Evolutionary conservation across 2,329 filamentous ascomycete species (phyloP).

Genomic region (Cadophora sp.): DNA sequence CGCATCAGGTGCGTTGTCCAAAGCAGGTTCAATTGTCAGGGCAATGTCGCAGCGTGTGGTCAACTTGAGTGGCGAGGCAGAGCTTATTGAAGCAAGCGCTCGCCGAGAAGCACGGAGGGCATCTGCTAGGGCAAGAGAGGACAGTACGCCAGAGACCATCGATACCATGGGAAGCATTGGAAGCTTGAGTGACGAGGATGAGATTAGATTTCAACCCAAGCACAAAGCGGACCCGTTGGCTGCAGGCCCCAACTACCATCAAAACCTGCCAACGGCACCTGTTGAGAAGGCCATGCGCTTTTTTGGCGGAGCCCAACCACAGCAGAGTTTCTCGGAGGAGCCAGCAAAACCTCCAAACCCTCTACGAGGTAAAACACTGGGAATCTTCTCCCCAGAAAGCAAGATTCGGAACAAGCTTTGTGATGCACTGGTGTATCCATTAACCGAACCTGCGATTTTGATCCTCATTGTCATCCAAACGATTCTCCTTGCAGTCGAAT

Average conservation of each 20-base stretch:
- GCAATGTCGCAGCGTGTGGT: conserved; percentile 97
- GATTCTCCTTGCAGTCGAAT: conserved; percentile 85
- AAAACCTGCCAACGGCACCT: conserved; percentile 38
- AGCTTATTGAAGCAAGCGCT: conserved; percentile 73
- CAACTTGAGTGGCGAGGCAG: conserved; percentile 92
- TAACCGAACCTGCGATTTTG: conserved; percentile 86
- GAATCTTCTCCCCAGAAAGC: conserved; percentile 83
- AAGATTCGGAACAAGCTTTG: conserved; percentile 76
- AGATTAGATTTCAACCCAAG: conserved; percentile 36
- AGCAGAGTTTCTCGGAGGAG: conserved; percentile 33
- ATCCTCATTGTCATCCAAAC: conserved; percentile 88
- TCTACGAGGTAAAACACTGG: conserved; percentile 83
- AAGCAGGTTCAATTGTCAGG: conserved; percentile 78
- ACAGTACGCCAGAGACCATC: conserved; percentile 23
- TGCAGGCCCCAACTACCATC: conserved; percentile 40
- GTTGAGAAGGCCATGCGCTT: conserved; percentile 44
- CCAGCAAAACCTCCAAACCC: conserved; percentile 68
- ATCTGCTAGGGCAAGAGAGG: conserved; percentile 17
- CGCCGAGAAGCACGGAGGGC: conserved; percentile 39
- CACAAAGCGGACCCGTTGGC: conserved; percentile 45
- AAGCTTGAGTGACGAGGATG: conserved; percentile 39
- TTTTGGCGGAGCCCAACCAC: conserved; percentile 34
- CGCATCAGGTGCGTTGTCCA: conserved; percentile 67
- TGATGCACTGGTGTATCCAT: conserved; percentile 83
- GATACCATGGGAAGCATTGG: conserved; percentile 23